phyloP scores from a whole-genome alignment of 441 rosid genomes.

The Jatropha podagrica region DNA sequence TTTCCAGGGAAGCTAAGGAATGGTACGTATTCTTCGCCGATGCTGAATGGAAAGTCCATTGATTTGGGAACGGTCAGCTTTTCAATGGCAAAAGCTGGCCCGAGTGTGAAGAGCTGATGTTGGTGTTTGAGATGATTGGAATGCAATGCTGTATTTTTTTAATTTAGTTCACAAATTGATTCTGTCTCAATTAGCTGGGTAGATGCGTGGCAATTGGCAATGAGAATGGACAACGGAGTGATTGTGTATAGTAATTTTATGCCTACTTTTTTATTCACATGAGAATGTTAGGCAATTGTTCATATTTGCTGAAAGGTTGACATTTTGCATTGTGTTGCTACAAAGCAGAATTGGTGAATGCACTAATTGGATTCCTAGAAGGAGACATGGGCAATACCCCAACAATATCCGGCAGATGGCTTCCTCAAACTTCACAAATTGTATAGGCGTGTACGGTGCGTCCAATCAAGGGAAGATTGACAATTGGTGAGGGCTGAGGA shows the following conservation, averaged over 20 bases:
- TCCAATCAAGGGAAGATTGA: too few species aligned
- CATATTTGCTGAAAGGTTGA: background rate
- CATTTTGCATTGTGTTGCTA: too few species aligned
- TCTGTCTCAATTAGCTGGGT: background rate
- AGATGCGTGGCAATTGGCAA: background rate
- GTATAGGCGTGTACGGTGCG: too few species aligned
- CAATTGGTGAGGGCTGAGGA: too few species aligned
- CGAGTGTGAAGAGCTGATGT: conserved; percentile 30
- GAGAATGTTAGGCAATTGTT: background rate
- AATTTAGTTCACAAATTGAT: background rate
- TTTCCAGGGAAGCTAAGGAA: conserved; percentile 55
- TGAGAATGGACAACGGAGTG: background rate
- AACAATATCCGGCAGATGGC: too few species aligned
- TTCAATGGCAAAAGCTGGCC: conserved; percentile 40
- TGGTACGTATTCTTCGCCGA: conserved; percentile 33
- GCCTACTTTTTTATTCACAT: background rate
- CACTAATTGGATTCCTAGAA: too few species aligned
- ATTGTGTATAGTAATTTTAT: background rate
- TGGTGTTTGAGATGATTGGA: background rate
- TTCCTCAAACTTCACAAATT: too few species aligned
- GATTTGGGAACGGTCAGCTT: conserved; percentile 36
- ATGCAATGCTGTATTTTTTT: background rate
- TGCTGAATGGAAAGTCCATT: conserved; percentile 30
- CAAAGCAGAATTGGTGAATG: too few species aligned
- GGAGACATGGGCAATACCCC: too few species aligned